Conservation (phyloP, 2,329 filamentous ascomycete species). For the Neoscytalidium dimidiatum region DNA sequence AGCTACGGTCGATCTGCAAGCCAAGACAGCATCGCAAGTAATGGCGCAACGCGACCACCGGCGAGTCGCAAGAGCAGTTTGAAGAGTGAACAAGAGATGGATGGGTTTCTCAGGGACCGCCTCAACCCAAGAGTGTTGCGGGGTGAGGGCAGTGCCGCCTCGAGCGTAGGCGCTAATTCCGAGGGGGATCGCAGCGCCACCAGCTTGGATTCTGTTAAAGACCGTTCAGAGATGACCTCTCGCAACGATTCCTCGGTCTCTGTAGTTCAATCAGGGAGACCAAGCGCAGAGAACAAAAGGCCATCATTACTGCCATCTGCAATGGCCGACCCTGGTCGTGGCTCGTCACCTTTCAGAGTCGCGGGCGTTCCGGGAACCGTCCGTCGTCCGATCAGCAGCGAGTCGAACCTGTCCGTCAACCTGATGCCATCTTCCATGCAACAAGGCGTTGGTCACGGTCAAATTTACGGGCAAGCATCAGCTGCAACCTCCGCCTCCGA, state of each 20-base stretch:
- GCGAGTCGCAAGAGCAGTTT: conserved; percentile 46
- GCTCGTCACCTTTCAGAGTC: conserved; percentile 30
- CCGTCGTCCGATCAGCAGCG: conserved; percentile 26
- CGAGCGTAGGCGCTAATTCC: conserved; percentile 22
- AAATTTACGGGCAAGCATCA: not conserved
- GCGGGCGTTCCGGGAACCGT: conserved; percentile 29
- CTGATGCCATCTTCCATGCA: not conserved
- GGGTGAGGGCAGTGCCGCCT: conserved; percentile 43
- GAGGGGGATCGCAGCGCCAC: conserved; percentile 38
- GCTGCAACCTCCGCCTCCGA: not conserved
- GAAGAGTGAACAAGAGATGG: conserved; percentile 44
- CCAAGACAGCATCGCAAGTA: conserved; percentile 40
- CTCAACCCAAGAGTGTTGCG: conserved; percentile 47
- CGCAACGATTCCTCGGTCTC: conserved; percentile 16
- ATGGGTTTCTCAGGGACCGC: conserved; percentile 48
- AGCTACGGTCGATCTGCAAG: conserved; percentile 50
- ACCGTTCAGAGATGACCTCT: not conserved
- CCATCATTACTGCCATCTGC: conserved; percentile 39
- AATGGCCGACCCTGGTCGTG: conserved; percentile 37
- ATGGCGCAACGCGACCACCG: conserved; percentile 35
- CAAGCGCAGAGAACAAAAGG: conserved; percentile 25
- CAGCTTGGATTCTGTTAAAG: conserved; percentile 32
- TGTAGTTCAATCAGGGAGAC: conserved; percentile 23
- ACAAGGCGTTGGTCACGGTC: not conserved
- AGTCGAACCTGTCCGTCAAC: not conserved